Conservation (phyloP, 805 yeast genomes). For the Ogataea nonfermentans region DNA sequence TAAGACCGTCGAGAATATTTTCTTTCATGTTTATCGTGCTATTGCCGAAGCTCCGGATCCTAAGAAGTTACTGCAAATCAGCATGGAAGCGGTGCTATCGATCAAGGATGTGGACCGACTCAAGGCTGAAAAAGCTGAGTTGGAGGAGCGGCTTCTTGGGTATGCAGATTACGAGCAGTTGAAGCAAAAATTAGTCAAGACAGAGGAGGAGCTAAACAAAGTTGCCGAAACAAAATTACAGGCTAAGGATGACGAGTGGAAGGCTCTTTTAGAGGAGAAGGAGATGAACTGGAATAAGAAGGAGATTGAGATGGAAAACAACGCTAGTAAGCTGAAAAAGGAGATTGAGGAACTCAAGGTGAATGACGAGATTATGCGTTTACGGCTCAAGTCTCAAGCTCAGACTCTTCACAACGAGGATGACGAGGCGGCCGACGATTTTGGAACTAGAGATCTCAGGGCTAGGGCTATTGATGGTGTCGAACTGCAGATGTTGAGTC, state of each 20-base stretch:
- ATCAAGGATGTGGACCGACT: slow-evolving; percentile 49
- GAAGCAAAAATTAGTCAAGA: slow-evolving; percentile 56
- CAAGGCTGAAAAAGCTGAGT: slow-evolving; percentile 45
- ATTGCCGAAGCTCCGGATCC: slow-evolving; percentile 95
- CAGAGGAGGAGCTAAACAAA: slow-evolving; percentile 61
- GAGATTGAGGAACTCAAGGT: slow-evolving; percentile 65
- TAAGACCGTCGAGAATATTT: slow-evolving; percentile 67
- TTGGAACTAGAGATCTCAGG: slow-evolving; percentile 13
- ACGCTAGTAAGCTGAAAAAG: slow-evolving; percentile 49
- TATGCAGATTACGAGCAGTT: slow-evolving; percentile 79
- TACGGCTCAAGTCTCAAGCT: slow-evolving; percentile 51
- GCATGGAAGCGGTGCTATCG: slow-evolving; percentile 57
- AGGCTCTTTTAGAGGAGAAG: slow-evolving; percentile 68
- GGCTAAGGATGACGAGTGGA: slow-evolving; percentile 74
- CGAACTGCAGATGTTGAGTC: slow-evolving; percentile 63
- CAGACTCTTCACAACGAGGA: slow-evolving; percentile 39
- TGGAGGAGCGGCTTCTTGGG: slow-evolving; percentile 58
- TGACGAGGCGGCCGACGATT: slow-evolving; percentile 12
- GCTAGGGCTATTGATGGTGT: slow-evolving; percentile 39
- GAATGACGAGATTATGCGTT: slow-evolving; percentile 60
- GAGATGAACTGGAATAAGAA: slow-evolving; percentile 64
- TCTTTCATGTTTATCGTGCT: slow-evolving; percentile 70
- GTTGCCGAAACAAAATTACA: slow-evolving; percentile 50
- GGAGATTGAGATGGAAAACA: slow-evolving; percentile 51
- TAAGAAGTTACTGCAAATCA: slow-evolving; percentile 68